phyloP scores from a whole-genome alignment of 1,284 basidiomycete genomes.

The Anthracocystis setariae region DNA sequence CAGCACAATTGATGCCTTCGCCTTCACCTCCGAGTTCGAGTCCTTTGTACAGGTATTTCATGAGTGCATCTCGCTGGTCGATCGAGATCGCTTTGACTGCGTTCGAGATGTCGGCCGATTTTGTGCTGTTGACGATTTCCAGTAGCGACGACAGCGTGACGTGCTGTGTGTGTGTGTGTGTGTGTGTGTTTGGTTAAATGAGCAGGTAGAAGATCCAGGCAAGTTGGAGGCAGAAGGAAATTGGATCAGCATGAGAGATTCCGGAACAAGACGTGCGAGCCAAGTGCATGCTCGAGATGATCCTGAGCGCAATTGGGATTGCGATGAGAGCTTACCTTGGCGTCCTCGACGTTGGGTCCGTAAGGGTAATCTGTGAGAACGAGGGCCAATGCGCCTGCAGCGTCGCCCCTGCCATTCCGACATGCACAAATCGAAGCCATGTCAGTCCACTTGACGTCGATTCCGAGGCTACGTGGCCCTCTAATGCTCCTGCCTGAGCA shows the following conservation, averaged over 20 bases:
- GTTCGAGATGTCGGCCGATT: constrained; percentile 83
- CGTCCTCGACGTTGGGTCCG: constrained; percentile 55
- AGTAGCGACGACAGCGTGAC: constrained; percentile 84
- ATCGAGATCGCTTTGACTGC: constrained; percentile 80
- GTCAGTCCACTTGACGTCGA: neutral
- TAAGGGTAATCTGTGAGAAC: constrained; percentile 60
- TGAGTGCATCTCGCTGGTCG: constrained; percentile 88
- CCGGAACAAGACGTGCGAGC: no score
- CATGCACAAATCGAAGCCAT: neutral
- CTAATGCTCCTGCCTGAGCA: neutral
- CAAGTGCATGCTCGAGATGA: no score
- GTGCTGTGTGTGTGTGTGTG: constrained; percentile 36
- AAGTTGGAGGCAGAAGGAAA: neutral
- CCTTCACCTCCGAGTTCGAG: constrained; percentile 73
- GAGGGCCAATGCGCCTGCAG: constrained; percentile 52
- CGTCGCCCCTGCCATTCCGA: constrained; percentile 48
- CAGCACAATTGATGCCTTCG: constrained; percentile 71
- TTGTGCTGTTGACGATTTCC: constrained; percentile 93
- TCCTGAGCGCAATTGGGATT: neutral
- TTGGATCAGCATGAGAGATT: neutral
- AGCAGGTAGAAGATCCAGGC: no score
- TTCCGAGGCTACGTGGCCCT: no score
- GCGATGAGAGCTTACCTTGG: constrained; percentile 46
- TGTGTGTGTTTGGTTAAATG: no score
- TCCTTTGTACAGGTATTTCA: constrained; percentile 99